Evolutionary conservation across 1,139 yeast genomes (phyloP).

Genomic region (Candida sp.): DNA sequence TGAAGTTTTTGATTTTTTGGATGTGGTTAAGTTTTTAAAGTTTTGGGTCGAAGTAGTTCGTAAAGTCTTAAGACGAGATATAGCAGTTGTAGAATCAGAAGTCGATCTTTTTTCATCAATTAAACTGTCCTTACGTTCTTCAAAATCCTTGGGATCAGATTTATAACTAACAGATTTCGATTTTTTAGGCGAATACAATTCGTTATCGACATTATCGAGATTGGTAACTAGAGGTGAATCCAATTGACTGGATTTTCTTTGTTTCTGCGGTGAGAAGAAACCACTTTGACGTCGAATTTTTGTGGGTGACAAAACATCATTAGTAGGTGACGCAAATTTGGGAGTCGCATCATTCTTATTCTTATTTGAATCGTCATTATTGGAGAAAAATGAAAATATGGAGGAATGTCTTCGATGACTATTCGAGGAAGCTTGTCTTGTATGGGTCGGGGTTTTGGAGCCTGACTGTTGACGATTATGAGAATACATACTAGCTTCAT

Average conservation of each 20-base stretch:
- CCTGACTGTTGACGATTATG: slow-evolving; percentile 26
- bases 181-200: slow-evolving; percentile 36
- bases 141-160: slow-evolving; percentile 4
- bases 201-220: slow-evolving; percentile 28
- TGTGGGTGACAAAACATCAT: slow-evolving; percentile 4
- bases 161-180: slow-evolving; percentile 22
- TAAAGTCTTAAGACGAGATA: slow-evolving; percentile 36
- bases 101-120: slow-evolving; percentile 31
- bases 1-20: slow-evolving; percentile 67
- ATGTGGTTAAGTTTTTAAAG: slow-evolving; percentile 38
- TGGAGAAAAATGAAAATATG: slow-evolving; percentile 42
- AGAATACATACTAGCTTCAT: slow-evolving; percentile 27
- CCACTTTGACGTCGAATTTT: slow-evolving; percentile 1
- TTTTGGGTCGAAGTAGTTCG: slow-evolving; percentile 44
- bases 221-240: slow-evolving; percentile 6
- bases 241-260: slow-evolving; percentile 1
- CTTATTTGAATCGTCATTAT: slow-evolving; percentile 13
- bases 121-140: slow-evolving; percentile 4
- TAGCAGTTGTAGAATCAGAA: slow-evolving; percentile 23
- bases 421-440: slow-evolving; percentile 29
- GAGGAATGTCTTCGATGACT: slow-evolving; percentile 44
- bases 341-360: slow-evolving; percentile 1
- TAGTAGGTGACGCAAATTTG: not conserved
- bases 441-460: slow-evolving; percentile 13
- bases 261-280: slow-evolving; percentile 1